phyloP scores from a whole-genome alignment of 2,329 filamentous ascomycete genomes.

The Colletotrichum chrysophilum region DNA sequence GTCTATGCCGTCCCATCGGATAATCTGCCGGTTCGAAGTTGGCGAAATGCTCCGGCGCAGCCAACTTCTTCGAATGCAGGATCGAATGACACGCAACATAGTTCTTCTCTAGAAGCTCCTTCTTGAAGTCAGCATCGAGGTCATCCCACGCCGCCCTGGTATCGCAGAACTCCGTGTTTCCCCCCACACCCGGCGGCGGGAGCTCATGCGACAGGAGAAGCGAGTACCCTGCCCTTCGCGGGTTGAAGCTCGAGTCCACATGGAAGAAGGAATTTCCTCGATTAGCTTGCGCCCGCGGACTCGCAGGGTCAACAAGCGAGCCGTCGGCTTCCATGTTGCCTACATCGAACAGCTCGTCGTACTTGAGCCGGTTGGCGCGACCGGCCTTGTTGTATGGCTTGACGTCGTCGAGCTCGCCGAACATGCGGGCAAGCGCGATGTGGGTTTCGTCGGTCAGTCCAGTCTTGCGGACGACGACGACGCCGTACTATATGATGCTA shows the following conservation, averaged over 20 bases:
- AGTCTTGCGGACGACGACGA: conserved; percentile 56
- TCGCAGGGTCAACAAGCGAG: conserved; percentile 36
- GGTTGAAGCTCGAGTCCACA: conserved; percentile 59
- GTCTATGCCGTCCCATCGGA: conserved; percentile 20
- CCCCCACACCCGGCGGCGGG: conserved; percentile 51
- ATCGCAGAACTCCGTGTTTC: conserved; percentile 59
- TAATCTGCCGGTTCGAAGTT: conserved; percentile 44
- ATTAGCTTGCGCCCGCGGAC: not conserved
- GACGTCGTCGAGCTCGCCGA: conserved; percentile 56
- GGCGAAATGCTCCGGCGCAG: conserved; percentile 51
- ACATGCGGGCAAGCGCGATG: conserved; percentile 51
- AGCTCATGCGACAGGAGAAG: conserved; percentile 54
- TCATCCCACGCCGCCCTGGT: conserved; percentile 54
- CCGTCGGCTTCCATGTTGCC: conserved; percentile 58
- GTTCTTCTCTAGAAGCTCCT: conserved; percentile 39
- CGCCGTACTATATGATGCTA: conserved; percentile 48
- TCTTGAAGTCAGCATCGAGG: conserved; percentile 38
- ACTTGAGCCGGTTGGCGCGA: conserved; percentile 49
- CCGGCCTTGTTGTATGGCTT: conserved; percentile 51
- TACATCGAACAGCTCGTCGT: conserved; percentile 62
- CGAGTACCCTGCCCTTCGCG: conserved; percentile 55
- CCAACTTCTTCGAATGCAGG: conserved; percentile 56
- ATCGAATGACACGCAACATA: conserved; percentile 56
- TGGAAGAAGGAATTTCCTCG: conserved; percentile 58
- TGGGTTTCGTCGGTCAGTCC: conserved; percentile 55